phyloP scores from a whole-genome alignment of 169 alveolate genomes.

The Cyclospora cayetanensis region DNA sequence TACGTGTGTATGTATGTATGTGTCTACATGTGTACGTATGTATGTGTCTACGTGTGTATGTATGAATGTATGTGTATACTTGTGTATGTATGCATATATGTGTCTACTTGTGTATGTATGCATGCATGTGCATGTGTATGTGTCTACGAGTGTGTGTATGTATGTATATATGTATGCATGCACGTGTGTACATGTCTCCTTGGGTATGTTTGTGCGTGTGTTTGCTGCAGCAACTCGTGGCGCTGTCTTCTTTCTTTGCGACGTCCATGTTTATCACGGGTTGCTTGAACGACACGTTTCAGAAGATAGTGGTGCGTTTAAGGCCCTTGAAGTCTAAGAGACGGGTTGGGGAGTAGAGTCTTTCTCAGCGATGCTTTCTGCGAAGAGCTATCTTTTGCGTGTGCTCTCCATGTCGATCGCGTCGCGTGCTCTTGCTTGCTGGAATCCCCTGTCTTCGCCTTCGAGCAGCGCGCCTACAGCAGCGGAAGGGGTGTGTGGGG shows the following conservation, averaged over 20 bases:
- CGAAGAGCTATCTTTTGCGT: too few species aligned
- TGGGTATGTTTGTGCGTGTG: not conserved
- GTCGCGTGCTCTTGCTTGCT: not conserved
- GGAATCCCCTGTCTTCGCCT: constrained; percentile 79
- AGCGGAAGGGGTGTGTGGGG: not conserved
- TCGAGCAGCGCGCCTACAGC: constrained; percentile 64
- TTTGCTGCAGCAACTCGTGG: constrained; percentile 83
- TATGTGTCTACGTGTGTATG: too few species aligned
- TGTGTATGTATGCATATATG: not conserved
- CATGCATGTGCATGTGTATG: not conserved
- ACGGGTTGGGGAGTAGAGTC: not conserved
- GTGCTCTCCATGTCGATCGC: not conserved
- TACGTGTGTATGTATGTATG: too few species aligned
- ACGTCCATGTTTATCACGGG: constrained; percentile 84
- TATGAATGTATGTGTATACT: too few species aligned
- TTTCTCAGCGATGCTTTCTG: too few species aligned
- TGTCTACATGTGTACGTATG: too few species aligned
- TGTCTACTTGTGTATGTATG: not conserved
- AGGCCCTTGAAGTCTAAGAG: not conserved
- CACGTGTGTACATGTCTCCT: not conserved
- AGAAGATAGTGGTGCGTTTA: constrained; percentile 80
- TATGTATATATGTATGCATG: not conserved
- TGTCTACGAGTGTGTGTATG: not conserved
- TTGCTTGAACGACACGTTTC: constrained; percentile 81
- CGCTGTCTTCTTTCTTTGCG: constrained; percentile 83